Evolutionary conservation across 805 yeast genomes (phyloP).

Genomic region (Kodamaea kakaduensis): DNA sequence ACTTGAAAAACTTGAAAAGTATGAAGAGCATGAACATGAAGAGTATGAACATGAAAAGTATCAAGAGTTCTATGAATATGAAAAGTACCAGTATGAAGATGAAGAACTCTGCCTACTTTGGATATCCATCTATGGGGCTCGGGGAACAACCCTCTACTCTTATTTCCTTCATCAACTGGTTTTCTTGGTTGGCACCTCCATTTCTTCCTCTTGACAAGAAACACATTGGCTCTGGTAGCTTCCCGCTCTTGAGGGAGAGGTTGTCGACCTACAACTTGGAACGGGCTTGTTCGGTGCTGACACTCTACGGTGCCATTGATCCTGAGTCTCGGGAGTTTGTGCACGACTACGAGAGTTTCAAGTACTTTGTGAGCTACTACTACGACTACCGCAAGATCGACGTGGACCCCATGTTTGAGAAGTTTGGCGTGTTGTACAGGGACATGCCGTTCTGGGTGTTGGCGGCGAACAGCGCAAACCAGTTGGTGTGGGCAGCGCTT

Average conservation of each 20-base stretch:
- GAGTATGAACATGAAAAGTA: neutral
- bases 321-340: slow-evolving; percentile 4
- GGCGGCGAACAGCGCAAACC: slow-evolving; percentile 11
- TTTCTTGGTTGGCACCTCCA: slow-evolving; percentile 22
- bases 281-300: slow-evolving; percentile 13
- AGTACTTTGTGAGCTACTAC: slow-evolving; percentile 18
- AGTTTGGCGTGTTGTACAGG: slow-evolving; percentile 16
- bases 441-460: slow-evolving; percentile 14
- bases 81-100: neutral
- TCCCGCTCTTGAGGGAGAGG: slow-evolving; percentile 15
- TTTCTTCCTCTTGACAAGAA: slow-evolving; percentile 13
- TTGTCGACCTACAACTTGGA: slow-evolving; percentile 20
- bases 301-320: slow-evolving; percentile 10
- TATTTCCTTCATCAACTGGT: slow-evolving; percentile 15
- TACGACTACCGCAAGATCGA: slow-evolving; percentile 18
- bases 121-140: too few species aligned
- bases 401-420: slow-evolving; percentile 25
- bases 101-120: too few species aligned
- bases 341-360: slow-evolving; percentile 10
- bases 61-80: neutral
- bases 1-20: neutral
- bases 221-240: slow-evolving; percentile 5
- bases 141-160: neutral
- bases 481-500: slow-evolving; percentile 17
- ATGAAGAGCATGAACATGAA: neutral